Conservation (phyloP, 164 flowering plant species). For the Stephania japonica region DNA sequence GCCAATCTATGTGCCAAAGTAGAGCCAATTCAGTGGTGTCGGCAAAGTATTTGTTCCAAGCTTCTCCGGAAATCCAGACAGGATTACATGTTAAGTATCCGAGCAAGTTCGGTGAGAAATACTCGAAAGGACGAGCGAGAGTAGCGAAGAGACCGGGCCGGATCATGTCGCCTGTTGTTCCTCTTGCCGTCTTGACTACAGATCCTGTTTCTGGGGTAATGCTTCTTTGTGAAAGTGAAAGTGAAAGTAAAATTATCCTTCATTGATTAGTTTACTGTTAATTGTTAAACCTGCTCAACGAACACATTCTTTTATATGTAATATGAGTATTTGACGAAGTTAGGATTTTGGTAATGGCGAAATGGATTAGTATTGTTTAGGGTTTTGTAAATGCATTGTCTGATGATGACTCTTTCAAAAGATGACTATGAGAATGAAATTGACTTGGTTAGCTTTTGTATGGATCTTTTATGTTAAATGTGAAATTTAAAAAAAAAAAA, state of each 20-base stretch:
- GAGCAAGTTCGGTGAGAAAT: slow-evolving; percentile 33
- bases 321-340: not conserved
- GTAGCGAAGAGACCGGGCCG: slow-evolving; percentile 26
- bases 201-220: slow-evolving; percentile 62
- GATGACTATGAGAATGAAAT: not conserved
- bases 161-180: slow-evolving; percentile 20
- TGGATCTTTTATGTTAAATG: not conserved
- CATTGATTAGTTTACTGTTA: not conserved
- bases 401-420: not conserved
- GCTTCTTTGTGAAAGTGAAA: not conserved
- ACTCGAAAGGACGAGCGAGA: slow-evolving; percentile 18
- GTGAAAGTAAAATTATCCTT: not conserved
- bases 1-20: slow-evolving; percentile 36
- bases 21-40: slow-evolving; percentile 29
- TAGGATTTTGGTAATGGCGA: not conserved
- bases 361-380: not conserved
- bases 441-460: not conserved
- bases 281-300: not conserved
- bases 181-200: slow-evolving; percentile 58
- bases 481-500: not conserved
- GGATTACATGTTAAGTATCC: slow-evolving; percentile 26
- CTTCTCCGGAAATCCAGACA: slow-evolving; percentile 26
- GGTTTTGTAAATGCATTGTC: not conserved
- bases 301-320: not conserved
- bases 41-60: slow-evolving; percentile 37